Evolutionary conservation across 2,329 filamentous ascomycete genomes (phyloP), one percentile per base, ranked within the genome.

Genomic region (Teratosphaeria gauchensis): DNA sequence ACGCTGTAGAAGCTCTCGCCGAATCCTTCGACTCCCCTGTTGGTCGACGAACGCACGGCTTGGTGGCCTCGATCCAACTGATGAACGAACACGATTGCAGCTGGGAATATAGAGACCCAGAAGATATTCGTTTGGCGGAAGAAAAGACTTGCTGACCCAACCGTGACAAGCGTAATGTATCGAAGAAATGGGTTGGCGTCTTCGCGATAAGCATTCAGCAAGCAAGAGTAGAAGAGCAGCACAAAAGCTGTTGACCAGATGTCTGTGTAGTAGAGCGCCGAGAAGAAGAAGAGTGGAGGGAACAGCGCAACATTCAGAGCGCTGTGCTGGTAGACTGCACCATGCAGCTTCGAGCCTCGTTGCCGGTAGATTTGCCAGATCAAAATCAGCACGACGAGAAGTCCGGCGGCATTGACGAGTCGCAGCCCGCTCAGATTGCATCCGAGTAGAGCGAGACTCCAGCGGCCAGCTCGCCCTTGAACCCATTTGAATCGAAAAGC

Each of bases 71-170:
- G 1, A 84, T 72, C 71, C 72, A 51, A 76, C 74, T 70, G 86
- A 81, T 51, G 84, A 61, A 5, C 58, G 1, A 68, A 53, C 3
- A 64, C 58, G 81, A 72, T 46, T 2, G 62, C 85, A 21, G 87
- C 87, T 66, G 90, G 83, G 67, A 89, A 90, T 0, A 92, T 78
- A 0, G 89, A 87, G 0, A 92, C 86, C 94, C 94, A 99, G 71
- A 99, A 96, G 58, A 97, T 88, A 68, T 99, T 99, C 0, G 94
- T 99, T 73, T 99, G 94, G 28, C 94, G 82, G 78, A 96, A 94
- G 2, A 82, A 76, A 21, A 99, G 78, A 1, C 90, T 80, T 1
- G 82, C 62, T 0, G 90, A 63, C 0, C 91, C 91, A 5, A 87
- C 71, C 0, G 78, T 1, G 0, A 89, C 61, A 30, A 65, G 59